phyloP scores from a whole-genome alignment of 2,329 filamentous ascomycete genomes.

The Fusarium sarcochroum region DNA sequence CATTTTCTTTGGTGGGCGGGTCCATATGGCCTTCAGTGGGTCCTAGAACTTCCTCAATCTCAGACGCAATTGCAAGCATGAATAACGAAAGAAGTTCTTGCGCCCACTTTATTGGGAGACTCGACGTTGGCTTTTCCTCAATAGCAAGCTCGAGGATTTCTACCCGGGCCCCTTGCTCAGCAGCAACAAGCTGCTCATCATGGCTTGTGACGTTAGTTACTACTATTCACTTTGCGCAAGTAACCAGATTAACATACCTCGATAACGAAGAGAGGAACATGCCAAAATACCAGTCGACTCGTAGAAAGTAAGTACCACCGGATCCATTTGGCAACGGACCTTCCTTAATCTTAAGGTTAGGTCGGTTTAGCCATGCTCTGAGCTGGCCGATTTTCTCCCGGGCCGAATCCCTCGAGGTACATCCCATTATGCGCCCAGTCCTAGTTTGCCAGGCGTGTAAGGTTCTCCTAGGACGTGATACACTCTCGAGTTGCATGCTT shows the following conservation, averaged over 20 bases:
- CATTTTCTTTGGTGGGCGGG: not conserved
- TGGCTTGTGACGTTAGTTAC: no score
- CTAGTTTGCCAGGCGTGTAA: not conserved
- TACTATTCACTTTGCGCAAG: not conserved
- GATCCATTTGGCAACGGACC: not conserved
- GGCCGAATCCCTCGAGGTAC: no score
- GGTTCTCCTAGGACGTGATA: no score
- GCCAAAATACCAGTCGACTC: not conserved
- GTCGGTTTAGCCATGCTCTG: not conserved
- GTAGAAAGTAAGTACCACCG: no score
- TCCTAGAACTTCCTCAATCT: not conserved
- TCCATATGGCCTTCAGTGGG: not conserved
- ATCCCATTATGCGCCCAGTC: not conserved
- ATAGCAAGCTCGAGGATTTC: not conserved
- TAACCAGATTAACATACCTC: not conserved
- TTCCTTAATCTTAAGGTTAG: not conserved
- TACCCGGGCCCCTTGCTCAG: no score
- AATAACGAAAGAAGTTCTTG: constrained; percentile 1
- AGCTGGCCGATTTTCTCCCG: not conserved
- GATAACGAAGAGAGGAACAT: not conserved
- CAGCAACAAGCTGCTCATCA: no score
- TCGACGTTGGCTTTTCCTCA: not conserved
- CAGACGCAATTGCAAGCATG: not conserved
- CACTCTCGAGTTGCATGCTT: no score
- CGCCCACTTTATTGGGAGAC: not conserved